Conservation (phyloP, 2,329 filamentous ascomycete genomes). For the Ceratocystis albifundus region DNA sequence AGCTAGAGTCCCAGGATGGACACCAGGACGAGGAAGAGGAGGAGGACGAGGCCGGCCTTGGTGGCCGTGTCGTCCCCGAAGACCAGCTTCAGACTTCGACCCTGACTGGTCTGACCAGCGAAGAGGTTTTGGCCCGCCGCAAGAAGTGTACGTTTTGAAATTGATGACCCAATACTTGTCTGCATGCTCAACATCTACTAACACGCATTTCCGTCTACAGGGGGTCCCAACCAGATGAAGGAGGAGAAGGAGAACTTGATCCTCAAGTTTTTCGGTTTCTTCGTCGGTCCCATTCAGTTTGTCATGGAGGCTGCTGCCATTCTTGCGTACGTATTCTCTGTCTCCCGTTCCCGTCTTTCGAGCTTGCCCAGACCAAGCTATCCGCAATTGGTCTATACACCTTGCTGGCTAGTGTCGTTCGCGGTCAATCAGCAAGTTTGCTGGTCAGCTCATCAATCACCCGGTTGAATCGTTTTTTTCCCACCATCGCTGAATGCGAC, state of each 20-base stretch:
- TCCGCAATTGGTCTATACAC: neutral
- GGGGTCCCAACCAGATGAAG: constrained; percentile 77
- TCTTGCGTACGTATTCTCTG: constrained; percentile 69
- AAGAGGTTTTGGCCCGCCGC: constrained; percentile 51
- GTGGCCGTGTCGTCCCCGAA: constrained; percentile 54
- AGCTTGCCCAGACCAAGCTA: neutral
- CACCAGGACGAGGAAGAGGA: constrained; percentile 54
- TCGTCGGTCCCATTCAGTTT: constrained; percentile 82
- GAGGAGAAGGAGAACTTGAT: constrained; percentile 79
- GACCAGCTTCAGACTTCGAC: constrained; percentile 69
- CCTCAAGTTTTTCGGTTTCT: constrained; percentile 73
- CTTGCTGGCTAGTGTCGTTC: neutral
- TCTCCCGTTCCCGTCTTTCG: constrained; percentile 31
- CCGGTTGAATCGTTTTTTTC: neutral
- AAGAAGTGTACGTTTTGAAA: constrained; percentile 44
- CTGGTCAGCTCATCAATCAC: neutral
- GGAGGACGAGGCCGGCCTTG: constrained; percentile 37
- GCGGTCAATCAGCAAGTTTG: constrained; percentile 2
- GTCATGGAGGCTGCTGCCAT: constrained; percentile 83
- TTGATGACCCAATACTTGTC: constrained; percentile 29
- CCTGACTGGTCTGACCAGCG: constrained; percentile 53
- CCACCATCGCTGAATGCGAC: neutral
- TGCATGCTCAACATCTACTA: neutral
- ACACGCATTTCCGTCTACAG: constrained; percentile 32
- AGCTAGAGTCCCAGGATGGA: constrained; percentile 72